Base-by-base conservation (phyloP, 148 eudicot species). In the Vaccinium darrowii region DNA sequence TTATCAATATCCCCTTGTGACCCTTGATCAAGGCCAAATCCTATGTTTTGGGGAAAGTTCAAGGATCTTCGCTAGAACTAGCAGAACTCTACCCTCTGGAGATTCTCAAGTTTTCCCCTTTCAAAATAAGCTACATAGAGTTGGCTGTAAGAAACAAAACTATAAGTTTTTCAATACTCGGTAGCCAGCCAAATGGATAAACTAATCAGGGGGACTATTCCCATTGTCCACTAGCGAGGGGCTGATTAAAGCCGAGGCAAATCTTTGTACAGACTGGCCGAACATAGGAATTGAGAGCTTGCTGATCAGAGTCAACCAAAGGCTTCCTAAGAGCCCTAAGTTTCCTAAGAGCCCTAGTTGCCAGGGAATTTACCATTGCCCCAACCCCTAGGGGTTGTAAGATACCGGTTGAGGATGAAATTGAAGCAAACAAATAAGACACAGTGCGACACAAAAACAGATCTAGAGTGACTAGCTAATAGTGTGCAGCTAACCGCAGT, bases 51-150 rank as follows among this genome's bases (percentile, higher is more conserved):
- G 75, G 75, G 39, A 14, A 14, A 30, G 25, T 16, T 36, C 78
- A 74, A 74, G 78, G 43, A 21, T 39, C 78, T 36, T 39, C 3
- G 56, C 57, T 51, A 50, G 16, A 53, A 51, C 18, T 50, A 51
- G 18, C 33, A 23, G 18, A 77, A 23, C 18, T 51, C 80, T 77
- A 16, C 27, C 57, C 18, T 12, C 56, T 50, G 12, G 6, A 77
- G 33, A 77, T 77, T 77, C 80, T 77, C 36, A 10, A 77, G 36
- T 21, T 50, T 50, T 77, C 19, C 33, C 80, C 80, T 50, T 77
- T 52, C 56, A 53, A n/a, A 51, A 49, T 49, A 76, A 76, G 10
- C 30, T 76, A n/a, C 56, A 23, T 4, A 47, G 21, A n/a, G 57
- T 57, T 76, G 30, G 23, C n/a, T 16, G 30, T 76, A 13, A 4